Conservation (phyloP, 1,284 basidiomycete genomes). For the Papiliotrema nemorosa region DNA sequence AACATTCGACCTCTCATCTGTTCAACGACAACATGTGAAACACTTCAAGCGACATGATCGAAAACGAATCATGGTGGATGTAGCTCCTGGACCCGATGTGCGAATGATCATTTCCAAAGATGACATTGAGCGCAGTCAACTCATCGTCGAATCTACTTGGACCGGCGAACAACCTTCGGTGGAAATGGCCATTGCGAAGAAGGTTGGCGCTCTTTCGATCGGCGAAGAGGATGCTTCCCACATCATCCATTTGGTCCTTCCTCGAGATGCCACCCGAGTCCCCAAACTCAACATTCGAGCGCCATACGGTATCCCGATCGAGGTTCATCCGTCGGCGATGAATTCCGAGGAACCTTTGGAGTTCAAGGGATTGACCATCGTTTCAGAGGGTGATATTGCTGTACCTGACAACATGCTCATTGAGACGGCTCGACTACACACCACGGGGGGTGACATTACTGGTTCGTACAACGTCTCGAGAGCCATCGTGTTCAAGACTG, state of each 20-base stretch:
- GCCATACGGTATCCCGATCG: background rate
- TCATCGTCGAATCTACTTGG: conserved; percentile 1
- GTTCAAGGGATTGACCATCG: background rate
- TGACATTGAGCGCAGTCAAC: background rate
- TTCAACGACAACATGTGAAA: background rate
- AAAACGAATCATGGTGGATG: background rate
- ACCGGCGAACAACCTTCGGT: background rate
- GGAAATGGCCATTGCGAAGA: background rate
- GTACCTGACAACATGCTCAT: background rate
- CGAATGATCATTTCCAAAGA: background rate
- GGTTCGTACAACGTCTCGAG: conserved; percentile 34
- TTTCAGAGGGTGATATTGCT: background rate
- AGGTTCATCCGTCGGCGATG: background rate
- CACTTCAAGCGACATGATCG: background rate
- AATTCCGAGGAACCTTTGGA: background rate
- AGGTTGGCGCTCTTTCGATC: background rate
- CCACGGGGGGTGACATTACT: conserved; percentile 15
- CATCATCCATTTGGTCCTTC: conserved; percentile 1
- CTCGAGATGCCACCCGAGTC: background rate
- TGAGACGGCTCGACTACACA: conserved; percentile 9
- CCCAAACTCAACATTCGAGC: background rate
- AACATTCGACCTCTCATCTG: too few species aligned
- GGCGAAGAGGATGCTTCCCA: background rate
- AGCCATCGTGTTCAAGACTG: conserved; percentile 19
- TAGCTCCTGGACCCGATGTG: background rate